Conservation (phyloP, 441 rosid species). For the Adansonia madagascariensis region DNA sequence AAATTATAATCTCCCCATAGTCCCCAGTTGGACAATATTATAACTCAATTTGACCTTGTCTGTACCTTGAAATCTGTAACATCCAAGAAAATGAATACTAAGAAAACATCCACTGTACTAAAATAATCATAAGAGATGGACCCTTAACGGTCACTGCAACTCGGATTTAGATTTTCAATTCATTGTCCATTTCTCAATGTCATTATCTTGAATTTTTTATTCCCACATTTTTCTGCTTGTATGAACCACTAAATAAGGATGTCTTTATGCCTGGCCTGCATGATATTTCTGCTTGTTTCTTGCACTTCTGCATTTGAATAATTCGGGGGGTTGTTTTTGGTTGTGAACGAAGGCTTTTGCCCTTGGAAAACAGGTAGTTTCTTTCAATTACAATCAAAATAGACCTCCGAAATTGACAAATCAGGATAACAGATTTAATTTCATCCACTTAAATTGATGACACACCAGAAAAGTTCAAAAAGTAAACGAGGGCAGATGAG, state of each 20-base stretch:
- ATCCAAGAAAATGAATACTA: conserved; percentile 17
- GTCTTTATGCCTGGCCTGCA: too few species aligned
- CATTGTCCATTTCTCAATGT: conserved; percentile 16
- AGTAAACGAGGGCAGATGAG: conserved; percentile 24
- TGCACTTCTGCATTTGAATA: too few species aligned
- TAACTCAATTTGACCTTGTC: conserved; percentile 12
- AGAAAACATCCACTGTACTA: not conserved
- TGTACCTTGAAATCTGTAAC: not conserved
- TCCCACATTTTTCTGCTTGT: not conserved
- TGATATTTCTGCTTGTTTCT: too few species aligned
- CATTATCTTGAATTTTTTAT: not conserved
- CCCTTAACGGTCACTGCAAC: conserved; percentile 39
- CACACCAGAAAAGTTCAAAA: conserved; percentile 23
- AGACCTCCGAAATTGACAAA: conserved; percentile 13
- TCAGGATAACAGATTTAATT: not conserved
- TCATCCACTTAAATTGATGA: not conserved
- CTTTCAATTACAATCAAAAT: not conserved
- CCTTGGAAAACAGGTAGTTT: not conserved
- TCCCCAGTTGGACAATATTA: conserved; percentile 19
- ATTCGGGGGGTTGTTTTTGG: too few species aligned
- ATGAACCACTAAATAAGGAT: not conserved
- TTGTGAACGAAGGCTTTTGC: not conserved
- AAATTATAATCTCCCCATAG: conserved; percentile 5
- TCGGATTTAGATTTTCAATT: conserved; percentile 14
- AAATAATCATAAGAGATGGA: not conserved